Conservation (phyloP, 2,329 filamentous ascomycete genomes). For the Pseudogymnoascus sp. region DNA sequence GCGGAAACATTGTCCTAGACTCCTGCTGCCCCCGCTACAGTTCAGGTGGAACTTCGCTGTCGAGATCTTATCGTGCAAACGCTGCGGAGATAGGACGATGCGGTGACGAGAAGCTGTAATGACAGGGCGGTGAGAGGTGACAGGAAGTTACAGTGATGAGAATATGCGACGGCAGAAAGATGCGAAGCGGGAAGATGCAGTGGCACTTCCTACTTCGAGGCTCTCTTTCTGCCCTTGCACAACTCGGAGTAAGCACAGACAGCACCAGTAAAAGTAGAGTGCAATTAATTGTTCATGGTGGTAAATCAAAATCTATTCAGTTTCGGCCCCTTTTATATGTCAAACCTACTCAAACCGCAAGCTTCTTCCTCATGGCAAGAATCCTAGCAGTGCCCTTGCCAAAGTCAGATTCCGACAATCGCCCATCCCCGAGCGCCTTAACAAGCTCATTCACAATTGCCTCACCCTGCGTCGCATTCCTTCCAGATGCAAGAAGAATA, state of each 20-base stretch:
- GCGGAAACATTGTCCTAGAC: too few species aligned
- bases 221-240: not conserved
- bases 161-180: not conserved
- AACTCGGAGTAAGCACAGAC: too few species aligned
- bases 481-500: conserved; percentile 25
- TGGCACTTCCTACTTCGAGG: not conserved
- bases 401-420: not conserved
- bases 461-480: conserved; percentile 26
- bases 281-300: not conserved
- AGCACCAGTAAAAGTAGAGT: not conserved
- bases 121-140: not conserved
- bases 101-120: not conserved
- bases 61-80: not conserved
- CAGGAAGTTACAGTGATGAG: not conserved
- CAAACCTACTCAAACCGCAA: not conserved
- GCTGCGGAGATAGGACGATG: not conserved
- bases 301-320: not conserved
- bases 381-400: not conserved
- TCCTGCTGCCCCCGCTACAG: too few species aligned
- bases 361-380: conserved; percentile 4
- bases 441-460: conserved; percentile 3
- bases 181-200: not conserved
- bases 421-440: not conserved
- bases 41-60: not conserved
- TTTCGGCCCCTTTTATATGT: not conserved